Conservation (phyloP, 805 yeast species). For the Kluyveromyces starmeri region DNA sequence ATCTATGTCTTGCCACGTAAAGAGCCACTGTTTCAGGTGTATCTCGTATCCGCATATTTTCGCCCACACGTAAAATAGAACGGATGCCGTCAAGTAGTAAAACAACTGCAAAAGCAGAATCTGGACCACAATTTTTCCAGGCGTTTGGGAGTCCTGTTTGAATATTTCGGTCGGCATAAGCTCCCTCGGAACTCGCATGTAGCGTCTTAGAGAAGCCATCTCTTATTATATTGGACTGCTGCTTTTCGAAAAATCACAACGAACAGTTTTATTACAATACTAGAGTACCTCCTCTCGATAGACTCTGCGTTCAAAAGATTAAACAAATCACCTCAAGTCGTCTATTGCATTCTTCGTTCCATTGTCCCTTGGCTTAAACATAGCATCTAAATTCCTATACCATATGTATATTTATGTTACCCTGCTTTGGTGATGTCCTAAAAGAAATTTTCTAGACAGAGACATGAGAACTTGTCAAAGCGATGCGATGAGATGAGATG, state of each 20-base stretch:
- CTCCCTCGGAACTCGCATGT: slow-evolving; percentile 23
- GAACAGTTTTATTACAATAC: too few relatives aligned
- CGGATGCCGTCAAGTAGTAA: slow-evolving; percentile 65
- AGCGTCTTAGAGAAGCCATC: slow-evolving; percentile 23
- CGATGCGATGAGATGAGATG: slow-evolving; percentile 20
- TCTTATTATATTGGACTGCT: too few relatives aligned
- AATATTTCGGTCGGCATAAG: slow-evolving; percentile 24
- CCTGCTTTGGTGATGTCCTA: background rate
- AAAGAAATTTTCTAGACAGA: slow-evolving; percentile 1
- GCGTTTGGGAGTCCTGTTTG: slow-evolving; percentile 42
- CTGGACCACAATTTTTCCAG: slow-evolving; percentile 54
- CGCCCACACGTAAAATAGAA: slow-evolving; percentile 57
- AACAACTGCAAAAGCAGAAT: slow-evolving; percentile 69
- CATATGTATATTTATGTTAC: too few relatives aligned
- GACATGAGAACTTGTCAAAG: background rate
- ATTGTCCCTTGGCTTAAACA: too few relatives aligned
- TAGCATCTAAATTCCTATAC: too few relatives aligned
- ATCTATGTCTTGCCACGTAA: slow-evolving; percentile 70
- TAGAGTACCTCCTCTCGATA: too few relatives aligned
- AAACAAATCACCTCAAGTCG: too few relatives aligned
- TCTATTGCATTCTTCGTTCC: too few relatives aligned
- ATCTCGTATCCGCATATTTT: slow-evolving; percentile 64
- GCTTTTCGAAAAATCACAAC: too few relatives aligned
- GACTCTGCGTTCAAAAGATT: too few relatives aligned
- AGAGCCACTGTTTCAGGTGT: slow-evolving; percentile 52